Evolutionary conservation across 75 land plant species (phyloP).

Genomic region (Cupressus sempervirens): DNA sequence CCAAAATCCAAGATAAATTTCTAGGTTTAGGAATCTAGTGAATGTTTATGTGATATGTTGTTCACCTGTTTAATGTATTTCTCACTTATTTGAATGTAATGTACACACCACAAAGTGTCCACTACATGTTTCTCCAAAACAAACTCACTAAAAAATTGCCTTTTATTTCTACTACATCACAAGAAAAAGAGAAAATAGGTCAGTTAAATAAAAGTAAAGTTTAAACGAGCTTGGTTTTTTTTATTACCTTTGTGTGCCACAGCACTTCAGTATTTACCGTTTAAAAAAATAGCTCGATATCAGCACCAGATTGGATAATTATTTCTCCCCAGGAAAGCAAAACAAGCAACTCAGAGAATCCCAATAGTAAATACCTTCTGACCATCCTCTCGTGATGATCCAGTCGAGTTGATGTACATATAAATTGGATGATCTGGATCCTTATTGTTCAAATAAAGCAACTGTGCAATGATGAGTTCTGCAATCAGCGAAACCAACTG

Average conservation of each 20-base stretch:
- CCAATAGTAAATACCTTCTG: slow-evolving; percentile 54
- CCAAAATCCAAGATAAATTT: neutral
- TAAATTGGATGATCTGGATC: slow-evolving; percentile 84
- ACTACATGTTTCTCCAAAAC: neutral
- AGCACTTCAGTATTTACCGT: neutral
- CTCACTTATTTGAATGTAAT: neutral
- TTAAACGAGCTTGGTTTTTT: neutral
- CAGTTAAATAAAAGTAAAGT: neutral
- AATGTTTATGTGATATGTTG: neutral
- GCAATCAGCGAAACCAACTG: slow-evolving; percentile 97
- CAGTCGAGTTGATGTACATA: slow-evolving; percentile 92
- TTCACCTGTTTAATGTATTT: neutral
- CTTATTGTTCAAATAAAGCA: slow-evolving; percentile 83
- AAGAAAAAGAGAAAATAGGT: neutral
- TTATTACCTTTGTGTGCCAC: neutral
- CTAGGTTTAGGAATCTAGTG: neutral
- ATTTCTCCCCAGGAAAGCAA: neutral
- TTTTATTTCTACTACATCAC: neutral
- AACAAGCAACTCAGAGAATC: neutral
- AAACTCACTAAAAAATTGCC: neutral
- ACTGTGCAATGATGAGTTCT: slow-evolving; percentile 87
- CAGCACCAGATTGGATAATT: neutral
- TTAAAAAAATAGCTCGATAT: neutral
- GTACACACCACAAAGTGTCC: neutral
- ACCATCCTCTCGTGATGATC: slow-evolving; percentile 96